These are phyloP conservation scores for Spathaspora sp. DNA, from an alignment of 805 yeast genomes.

Conservation along the genomic window DNA sequence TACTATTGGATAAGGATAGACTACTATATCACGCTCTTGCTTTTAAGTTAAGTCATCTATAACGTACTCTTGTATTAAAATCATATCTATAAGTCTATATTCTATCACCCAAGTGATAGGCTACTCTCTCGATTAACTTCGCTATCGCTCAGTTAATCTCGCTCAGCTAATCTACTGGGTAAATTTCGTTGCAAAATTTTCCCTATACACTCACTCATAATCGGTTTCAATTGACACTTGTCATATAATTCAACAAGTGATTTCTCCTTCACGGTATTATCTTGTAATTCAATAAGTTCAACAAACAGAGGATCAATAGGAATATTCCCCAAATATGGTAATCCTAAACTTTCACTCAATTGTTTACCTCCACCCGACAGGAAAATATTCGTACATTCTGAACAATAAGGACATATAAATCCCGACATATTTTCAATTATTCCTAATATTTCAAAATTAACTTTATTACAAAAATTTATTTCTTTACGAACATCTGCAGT, in stretches of 20 bases:
- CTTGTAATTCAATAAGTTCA: constrained; percentile 73
- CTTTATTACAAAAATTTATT: constrained; percentile 86
- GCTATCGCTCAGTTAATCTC: too few species aligned
- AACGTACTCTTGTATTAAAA: too few species aligned
- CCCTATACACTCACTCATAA: constrained; percentile 33
- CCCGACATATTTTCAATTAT: constrained; percentile 97
- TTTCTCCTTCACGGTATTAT: constrained; percentile 15
- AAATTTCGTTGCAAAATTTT: constrained; percentile 28
- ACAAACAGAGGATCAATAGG: constrained; percentile 95
- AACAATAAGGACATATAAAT: constrained; percentile 89
- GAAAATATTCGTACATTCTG: constrained; percentile 88
- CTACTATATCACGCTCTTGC: too few species aligned
- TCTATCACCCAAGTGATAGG: too few species aligned
- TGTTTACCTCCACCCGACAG: constrained; percentile 87
- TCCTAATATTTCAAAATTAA: constrained; percentile 75
- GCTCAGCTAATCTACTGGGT: constrained; percentile 12
- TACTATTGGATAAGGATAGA: not conserved
- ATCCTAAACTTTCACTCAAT: constrained; percentile 56
- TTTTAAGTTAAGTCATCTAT: too few species aligned
- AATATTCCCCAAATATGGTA: constrained; percentile 77
- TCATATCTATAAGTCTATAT: too few species aligned
- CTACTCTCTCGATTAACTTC: too few species aligned
- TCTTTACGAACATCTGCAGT: constrained; percentile 94
- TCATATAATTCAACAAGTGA: constrained; percentile 33
- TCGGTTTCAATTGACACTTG: constrained; percentile 30